Percentiles rank a stretch among this genome's conserved stretches.
Conservation (phyloP, 306 rosid genomes). For the Geum urbanum region DNA sequence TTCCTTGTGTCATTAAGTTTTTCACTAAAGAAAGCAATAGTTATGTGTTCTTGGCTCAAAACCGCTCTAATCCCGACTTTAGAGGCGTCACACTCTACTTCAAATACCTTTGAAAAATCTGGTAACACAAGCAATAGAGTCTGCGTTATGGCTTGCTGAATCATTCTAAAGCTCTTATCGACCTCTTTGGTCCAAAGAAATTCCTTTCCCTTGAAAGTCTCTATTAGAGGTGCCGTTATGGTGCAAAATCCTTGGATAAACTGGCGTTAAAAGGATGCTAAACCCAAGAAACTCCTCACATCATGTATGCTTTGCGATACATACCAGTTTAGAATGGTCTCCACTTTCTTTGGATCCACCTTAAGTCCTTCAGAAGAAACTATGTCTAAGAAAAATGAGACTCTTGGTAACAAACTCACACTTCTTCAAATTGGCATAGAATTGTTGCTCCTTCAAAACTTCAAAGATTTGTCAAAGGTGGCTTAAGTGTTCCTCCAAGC, state of each 20-base stretch:
- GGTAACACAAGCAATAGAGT: background rate
- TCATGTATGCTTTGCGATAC: background rate
- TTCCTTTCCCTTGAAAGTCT: background rate
- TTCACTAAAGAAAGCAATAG: background rate
- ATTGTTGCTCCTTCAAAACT: too few relatives aligned
- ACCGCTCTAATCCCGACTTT: background rate
- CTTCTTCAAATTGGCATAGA: too few relatives aligned
- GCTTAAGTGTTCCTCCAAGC: too few relatives aligned
- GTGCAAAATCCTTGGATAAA: background rate
- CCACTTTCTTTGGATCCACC: background rate
- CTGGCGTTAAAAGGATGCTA: background rate
- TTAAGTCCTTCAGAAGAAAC: background rate
- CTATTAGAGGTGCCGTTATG: background rate
- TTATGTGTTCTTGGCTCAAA: background rate
- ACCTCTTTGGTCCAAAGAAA: background rate
- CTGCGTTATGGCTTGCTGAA: background rate
- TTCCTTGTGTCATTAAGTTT: too few relatives aligned
- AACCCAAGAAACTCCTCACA: background rate
- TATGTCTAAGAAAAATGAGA: background rate
- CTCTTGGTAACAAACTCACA: background rate
- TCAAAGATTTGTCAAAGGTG: too few relatives aligned
- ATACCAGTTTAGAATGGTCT: background rate
- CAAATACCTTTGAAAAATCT: background rate
- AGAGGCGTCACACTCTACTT: background rate
- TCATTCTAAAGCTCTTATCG: background rate